phyloP scores from a whole-genome alignment of 176 grass and related monocot genomes.

The Echinochloa phyllopogon region DNA sequence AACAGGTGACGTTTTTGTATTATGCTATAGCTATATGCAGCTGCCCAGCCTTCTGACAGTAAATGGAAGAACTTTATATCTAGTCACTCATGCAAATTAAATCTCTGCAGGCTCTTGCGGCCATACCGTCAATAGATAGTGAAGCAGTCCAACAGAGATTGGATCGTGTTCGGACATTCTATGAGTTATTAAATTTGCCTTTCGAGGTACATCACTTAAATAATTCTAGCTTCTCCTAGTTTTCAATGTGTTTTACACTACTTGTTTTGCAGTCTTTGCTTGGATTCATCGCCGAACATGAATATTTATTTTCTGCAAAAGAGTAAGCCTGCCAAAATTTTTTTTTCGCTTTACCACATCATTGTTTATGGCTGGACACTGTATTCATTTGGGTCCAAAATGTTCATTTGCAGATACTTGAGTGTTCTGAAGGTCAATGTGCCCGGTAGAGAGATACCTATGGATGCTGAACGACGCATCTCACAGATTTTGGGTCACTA shows the following conservation, averaged over 20 bases:
- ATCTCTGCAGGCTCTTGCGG: constrained; percentile 80
- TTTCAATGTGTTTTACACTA: constrained; percentile 41
- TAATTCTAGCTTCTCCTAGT: constrained; percentile 24
- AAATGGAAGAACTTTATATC: background rate
- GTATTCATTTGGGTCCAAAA: constrained; percentile 10
- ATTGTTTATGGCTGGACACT: constrained; percentile 1
- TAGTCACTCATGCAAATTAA: constrained; percentile 23
- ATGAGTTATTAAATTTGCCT: constrained; percentile 91
- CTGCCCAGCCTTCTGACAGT: constrained; percentile 13
- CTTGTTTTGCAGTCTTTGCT: constrained; percentile 71
- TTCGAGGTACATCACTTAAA: constrained; percentile 58
- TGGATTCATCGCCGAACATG: constrained; percentile 82
- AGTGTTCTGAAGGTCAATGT: constrained; percentile 78
- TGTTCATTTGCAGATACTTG: constrained; percentile 60
- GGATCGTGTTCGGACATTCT: constrained; percentile 85
- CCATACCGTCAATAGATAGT: constrained; percentile 86
- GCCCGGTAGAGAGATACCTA: constrained; percentile 89
- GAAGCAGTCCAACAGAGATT: constrained; percentile 86
- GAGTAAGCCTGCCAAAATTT: constrained; percentile 62
- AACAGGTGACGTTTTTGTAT: constrained; percentile 65
- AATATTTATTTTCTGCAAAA: constrained; percentile 77
- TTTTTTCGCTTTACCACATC: constrained; percentile 15
- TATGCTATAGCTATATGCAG: constrained; percentile 15
- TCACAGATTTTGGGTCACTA: constrained; percentile 64
- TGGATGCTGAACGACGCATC: constrained; percentile 80